A percentile compares a stretch with the other conserved stretches of the same genome.
These are phyloP conservation scores for Avena eriantha DNA, from an alignment of 176 grass and related monocot genomes.

Conservation along the genomic window DNA sequence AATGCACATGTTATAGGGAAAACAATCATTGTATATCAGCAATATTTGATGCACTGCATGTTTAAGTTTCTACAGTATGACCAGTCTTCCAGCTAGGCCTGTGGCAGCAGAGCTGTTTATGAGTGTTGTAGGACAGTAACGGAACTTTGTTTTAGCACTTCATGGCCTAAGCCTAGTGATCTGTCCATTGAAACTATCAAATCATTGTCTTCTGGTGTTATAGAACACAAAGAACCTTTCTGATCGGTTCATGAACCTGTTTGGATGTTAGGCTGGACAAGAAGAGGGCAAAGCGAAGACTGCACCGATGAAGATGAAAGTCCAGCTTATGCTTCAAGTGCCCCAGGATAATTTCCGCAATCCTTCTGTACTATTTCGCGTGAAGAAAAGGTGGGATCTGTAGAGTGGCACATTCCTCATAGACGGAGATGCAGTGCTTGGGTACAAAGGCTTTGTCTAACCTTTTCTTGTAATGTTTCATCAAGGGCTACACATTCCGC, in stretches of 20 bases:
- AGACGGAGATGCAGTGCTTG: neutral
- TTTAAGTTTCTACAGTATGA: slow-evolving; percentile 1
- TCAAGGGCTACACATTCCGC: neutral
- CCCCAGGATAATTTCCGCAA: slow-evolving; percentile 67
- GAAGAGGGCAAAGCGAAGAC: slow-evolving; percentile 73
- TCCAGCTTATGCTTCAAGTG: slow-evolving; percentile 88
- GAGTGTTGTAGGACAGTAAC: neutral
- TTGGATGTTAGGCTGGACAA: slow-evolving; percentile 79
- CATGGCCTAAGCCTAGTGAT: neutral
- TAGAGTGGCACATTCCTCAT: slow-evolving; percentile 38
- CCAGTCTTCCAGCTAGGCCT: neutral
- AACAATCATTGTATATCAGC: slow-evolving; percentile 11
- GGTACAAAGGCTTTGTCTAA: neutral
- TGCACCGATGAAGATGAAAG: slow-evolving; percentile 80
- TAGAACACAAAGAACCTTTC: neutral
- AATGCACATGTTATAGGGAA: neutral
- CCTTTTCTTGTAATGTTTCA: slow-evolving; percentile 30
- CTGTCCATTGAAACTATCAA: slow-evolving; percentile 4
- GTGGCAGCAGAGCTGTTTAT: neutral
- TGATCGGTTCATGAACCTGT: slow-evolving; percentile 28
- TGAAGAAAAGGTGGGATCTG: slow-evolving; percentile 98
- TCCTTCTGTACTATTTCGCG: slow-evolving; percentile 69
- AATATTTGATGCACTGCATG: neutral
- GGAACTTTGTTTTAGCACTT: slow-evolving; percentile 12
- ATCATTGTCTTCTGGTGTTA: neutral